Evolutionary conservation across 202 grass and related monocot species (phyloP), one percentile per base, ranked within the genome.

Genomic region (Setaria viridis): DNA sequence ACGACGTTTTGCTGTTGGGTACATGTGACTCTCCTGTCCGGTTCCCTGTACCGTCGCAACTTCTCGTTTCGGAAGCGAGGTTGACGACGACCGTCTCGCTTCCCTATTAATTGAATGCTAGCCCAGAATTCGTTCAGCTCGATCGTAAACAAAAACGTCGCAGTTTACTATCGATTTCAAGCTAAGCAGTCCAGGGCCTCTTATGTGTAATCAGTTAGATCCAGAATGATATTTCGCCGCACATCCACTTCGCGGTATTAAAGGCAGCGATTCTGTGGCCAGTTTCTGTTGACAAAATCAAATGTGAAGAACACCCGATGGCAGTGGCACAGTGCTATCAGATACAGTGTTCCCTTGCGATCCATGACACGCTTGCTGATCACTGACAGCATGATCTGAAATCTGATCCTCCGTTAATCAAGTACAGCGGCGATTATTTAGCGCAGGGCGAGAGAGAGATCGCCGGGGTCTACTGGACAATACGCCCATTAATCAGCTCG

Each of bases 351-450:
- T 0, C 34, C 34, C 34, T 1, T 35, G 12, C 68, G 21, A 33
- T 50, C 4, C 7, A 32, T 20, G 33, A 0, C 58, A 16, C 16
- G 15, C 57, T 21, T 13, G 15, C 12, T 20, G 39, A 41, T 41
- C 45, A 33, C 53, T 65, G 77, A 29, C 56, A 74, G 17, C 81
- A 13, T 29, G 21, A 19, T 76, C 62, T 55, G 62, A 4, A 15
- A 19, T 76, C 62, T 55, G 62, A 4, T 46, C 7, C n/a, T 74
- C n/a, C 41, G 16, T 21, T n/a, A 62, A 49, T 12, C 34, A 75
- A 75, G 71, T 75, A 67, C 82, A 32, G 47, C 13, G 47, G 9
- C 32, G 32, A 67, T 56, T 33, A 76, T 54, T 54, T 54, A 67
- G 72, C 82, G 1, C 37, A 43, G 58, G 37, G 54, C 39, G n/a